phyloP scores from a whole-genome alignment of 1,284 basidiomycete genomes.

The Ustilago shanxiensis region DNA sequence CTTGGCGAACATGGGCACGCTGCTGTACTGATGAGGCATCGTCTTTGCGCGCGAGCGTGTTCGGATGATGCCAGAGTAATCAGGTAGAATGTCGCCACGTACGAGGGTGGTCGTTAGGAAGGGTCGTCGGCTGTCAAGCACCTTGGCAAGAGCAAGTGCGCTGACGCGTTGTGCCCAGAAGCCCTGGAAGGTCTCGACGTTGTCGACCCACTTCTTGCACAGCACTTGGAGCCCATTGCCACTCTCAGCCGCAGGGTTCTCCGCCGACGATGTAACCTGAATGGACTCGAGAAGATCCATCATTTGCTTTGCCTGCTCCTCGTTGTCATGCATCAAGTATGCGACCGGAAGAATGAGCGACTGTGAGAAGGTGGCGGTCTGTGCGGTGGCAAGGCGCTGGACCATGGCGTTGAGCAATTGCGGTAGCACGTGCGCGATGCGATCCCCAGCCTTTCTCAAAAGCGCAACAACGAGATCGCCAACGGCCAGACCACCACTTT shows the following conservation, averaged over 20 bases:
- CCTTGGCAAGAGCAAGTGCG: constrained; percentile 82
- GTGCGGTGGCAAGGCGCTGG: constrained; percentile 81
- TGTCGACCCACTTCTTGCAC: constrained; percentile 91
- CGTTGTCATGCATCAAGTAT: constrained; percentile 86
- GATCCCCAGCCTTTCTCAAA: constrained; percentile 82
- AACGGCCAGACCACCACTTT: constrained; percentile 86
- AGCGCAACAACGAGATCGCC: constrained; percentile 95
- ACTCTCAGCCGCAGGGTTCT: constrained; percentile 13
- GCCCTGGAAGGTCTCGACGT: constrained; percentile 91
- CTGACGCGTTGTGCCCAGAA: constrained; percentile 77
- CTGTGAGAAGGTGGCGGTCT: constrained; percentile 84
- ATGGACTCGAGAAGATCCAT: constrained; percentile 72
- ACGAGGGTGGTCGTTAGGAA: constrained; percentile 80
- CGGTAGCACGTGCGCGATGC: constrained; percentile 82
- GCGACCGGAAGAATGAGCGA: constrained; percentile 91
- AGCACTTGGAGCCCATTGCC: constrained; percentile 82
- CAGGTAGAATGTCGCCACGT: constrained; percentile 86
- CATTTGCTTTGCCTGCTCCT: constrained; percentile 71
- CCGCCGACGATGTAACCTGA: constrained; percentile 19
- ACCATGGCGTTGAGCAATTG: constrained; percentile 87
- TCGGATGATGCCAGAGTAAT: constrained; percentile 78
- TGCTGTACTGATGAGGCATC: constrained; percentile 78
- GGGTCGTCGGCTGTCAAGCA: constrained; percentile 79
- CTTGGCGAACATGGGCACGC: constrained; percentile 88
- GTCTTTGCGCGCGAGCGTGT: constrained; percentile 89